Conservation (phyloP, 2,329 filamentous ascomycete species). For the Penicillium janthinellum region DNA sequence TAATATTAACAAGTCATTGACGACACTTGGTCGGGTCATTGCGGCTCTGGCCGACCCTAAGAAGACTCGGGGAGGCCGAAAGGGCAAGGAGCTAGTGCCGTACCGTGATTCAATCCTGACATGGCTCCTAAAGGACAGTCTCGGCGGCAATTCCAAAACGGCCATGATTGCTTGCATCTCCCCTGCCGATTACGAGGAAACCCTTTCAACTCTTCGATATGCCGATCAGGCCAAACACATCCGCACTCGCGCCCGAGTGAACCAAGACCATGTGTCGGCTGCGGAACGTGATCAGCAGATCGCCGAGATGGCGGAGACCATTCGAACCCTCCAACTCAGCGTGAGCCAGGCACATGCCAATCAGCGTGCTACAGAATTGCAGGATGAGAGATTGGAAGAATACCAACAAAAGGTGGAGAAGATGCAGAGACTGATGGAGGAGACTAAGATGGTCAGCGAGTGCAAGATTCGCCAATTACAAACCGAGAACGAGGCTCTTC, state of each 20-base stretch:
- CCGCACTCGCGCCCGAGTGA: slow-evolving; percentile 89
- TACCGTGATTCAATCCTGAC: slow-evolving; percentile 86
- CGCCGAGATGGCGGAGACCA: slow-evolving; percentile 90
- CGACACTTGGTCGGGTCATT: slow-evolving; percentile 92
- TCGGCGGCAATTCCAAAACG: slow-evolving; percentile 96
- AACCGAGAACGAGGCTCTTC: slow-evolving; percentile 86
- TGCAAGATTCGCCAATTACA: slow-evolving; percentile 89
- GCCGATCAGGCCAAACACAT: slow-evolving; percentile 98
- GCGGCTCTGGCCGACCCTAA: slow-evolving; percentile 81
- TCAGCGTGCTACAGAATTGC: slow-evolving; percentile 70
- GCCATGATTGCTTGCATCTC: slow-evolving; percentile 99
- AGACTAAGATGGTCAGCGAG: slow-evolving; percentile 84
- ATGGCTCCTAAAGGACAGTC: slow-evolving; percentile 90
- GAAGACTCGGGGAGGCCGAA: slow-evolving; percentile 58
- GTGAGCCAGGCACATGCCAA: slow-evolving; percentile 68
- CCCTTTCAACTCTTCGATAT: slow-evolving; percentile 91
- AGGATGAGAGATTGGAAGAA: slow-evolving; percentile 85
- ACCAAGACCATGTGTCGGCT: slow-evolving; percentile 89
- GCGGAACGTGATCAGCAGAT: slow-evolving; percentile 96
- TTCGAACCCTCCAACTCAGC: slow-evolving; percentile 78
- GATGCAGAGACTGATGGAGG: slow-evolving; percentile 96
- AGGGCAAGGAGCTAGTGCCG: slow-evolving; percentile 75
- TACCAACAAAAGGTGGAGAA: slow-evolving; percentile 87
- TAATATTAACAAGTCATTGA: slow-evolving; percentile 99
- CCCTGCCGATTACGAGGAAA: slow-evolving; percentile 95